Evolutionary conservation across 2,329 filamentous ascomycete genomes (phyloP), one percentile per base, ranked within the genome.

Genomic region (Xylariaceae sp.): DNA sequence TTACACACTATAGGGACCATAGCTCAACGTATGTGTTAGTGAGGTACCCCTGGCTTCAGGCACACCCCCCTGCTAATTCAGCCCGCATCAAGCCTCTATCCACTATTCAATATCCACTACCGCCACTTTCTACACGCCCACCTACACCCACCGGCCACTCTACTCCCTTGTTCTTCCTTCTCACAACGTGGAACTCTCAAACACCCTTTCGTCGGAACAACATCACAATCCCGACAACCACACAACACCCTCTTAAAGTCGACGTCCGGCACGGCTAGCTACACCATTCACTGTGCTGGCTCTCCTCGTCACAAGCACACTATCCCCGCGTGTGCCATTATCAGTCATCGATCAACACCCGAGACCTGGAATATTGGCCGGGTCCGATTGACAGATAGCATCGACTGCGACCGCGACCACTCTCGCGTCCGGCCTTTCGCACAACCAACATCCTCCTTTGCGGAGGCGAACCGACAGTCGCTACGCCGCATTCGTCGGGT

Each of bases 351-450:
- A 54, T 57, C 57, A 53, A 40, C 49, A 30, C 55, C 55, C 49
- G 40, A 58, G 55, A 56, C 58, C 55, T 58, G 58, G 55, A 60
- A 60, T 58, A 60, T 55, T 53, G 58, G 58, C 55, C 51, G 52
- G 58, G 55, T 55, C 30, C 44, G 49, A 44, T 50, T 55, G 55
- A 53, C 27, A 43, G 49, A 55, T 36, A 50, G 32, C 13, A n/a
- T n/a, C n/a, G n/a, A 37, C 35, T 9, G 40, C 49, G 40, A 42
- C 44, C 45, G 21, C 42, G 27, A 24, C 32, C 45, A 36, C 35
- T 10, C 13, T 30, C 42, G 29, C 21, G 37, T 39, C 23, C 23
- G n/a, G 16, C 32, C 29, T 49, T 32, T 42, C 36, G 16, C 36
- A 13, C 36, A 4, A 48, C 15, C 33, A 20, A 23, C 36, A 15